These are phyloP conservation scores for Coniochaeta hoffmannii DNA, from an alignment of 2,329 filamentous ascomycete species.

Conservation along the genomic window DNA sequence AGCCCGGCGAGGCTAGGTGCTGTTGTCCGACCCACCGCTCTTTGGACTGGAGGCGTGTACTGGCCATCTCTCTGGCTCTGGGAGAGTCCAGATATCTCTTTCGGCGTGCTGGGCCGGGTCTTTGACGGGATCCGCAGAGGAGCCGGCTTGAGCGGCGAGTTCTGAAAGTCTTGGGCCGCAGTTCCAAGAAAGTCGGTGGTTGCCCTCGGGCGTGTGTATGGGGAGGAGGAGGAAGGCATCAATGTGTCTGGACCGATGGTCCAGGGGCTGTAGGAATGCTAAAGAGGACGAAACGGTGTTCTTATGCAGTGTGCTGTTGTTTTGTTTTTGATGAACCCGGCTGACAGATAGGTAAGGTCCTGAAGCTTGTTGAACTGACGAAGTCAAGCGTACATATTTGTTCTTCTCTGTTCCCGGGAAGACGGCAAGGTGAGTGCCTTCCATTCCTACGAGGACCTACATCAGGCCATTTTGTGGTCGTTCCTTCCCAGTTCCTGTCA, in stretches of 20 bases:
- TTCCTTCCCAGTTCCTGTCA: too few species aligned
- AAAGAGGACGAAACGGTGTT: too few species aligned
- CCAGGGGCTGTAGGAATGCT: background rate
- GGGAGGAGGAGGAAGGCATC: background rate
- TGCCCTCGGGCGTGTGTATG: background rate
- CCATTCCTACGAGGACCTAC: background rate
- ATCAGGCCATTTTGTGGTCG: too few species aligned
- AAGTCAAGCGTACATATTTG: too few species aligned
- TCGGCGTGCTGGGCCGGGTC: slow-evolving; percentile 4
- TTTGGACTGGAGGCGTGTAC: background rate
- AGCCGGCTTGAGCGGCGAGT: slow-evolving; percentile 9
- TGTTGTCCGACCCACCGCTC: background rate
- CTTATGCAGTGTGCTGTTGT: background rate
- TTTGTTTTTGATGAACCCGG: background rate
- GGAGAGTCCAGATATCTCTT: background rate
- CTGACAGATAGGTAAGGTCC: background rate
- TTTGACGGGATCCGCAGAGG: slow-evolving; percentile 12
- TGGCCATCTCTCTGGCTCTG: background rate
- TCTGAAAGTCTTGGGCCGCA: slow-evolving; percentile 5
- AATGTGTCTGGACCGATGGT: background rate
- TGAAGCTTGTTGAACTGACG: background rate
- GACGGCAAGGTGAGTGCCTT: background rate
- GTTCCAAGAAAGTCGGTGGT: background rate
- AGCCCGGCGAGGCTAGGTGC: slow-evolving; percentile 18
- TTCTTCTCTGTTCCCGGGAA: too few species aligned